These are phyloP conservation scores for Xylaria sp. DNA, from an alignment of 2,329 filamentous ascomycete species.

Conservation along the genomic window DNA sequence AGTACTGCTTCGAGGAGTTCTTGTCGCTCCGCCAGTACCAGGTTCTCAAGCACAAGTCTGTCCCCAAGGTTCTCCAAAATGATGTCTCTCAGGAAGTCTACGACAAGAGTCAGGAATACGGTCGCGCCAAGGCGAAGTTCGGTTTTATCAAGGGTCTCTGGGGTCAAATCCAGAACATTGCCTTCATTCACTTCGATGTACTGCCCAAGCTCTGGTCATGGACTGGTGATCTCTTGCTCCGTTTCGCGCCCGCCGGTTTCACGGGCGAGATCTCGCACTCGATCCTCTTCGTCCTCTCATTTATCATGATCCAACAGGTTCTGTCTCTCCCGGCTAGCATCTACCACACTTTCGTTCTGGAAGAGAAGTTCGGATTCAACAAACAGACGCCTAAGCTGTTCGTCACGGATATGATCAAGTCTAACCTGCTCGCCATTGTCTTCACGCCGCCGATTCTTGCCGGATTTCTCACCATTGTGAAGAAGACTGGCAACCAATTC, in stretches of 20 bases:
- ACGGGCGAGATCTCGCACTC: slow-evolving; percentile 91
- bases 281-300: slow-evolving; percentile 83
- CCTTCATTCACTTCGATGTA: slow-evolving; percentile 84
- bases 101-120: slow-evolving; percentile 94
- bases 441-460: slow-evolving; percentile 84
- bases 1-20: slow-evolving; percentile 86
- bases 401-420: slow-evolving; percentile 86
- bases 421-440: slow-evolving; percentile 71
- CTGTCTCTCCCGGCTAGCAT: slow-evolving; percentile 75
- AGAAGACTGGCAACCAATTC: slow-evolving; percentile 89
- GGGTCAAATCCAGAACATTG: slow-evolving; percentile 80
- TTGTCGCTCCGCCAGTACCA: slow-evolving; percentile 86
- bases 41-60: slow-evolving; percentile 70
- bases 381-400: slow-evolving; percentile 91
- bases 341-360: slow-evolving; percentile 92
- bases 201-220: slow-evolving; percentile 86
- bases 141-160: slow-evolving; percentile 75
- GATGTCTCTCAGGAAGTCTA: slow-evolving; percentile 88
- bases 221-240: slow-evolving; percentile 68
- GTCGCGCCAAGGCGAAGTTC: slow-evolving; percentile 91
- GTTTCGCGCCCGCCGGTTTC: slow-evolving; percentile 71
- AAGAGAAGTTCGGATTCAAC: slow-evolving; percentile 98
- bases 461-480: slow-evolving; percentile 88
- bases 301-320: slow-evolving; percentile 74
- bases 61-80: slow-evolving; percentile 79